Evolutionary conservation across 495 filamentous ascomycete genomes (phyloP), one percentile per base, ranked within the genome.

Genomic region (Aspergillus indologenus): DNA sequence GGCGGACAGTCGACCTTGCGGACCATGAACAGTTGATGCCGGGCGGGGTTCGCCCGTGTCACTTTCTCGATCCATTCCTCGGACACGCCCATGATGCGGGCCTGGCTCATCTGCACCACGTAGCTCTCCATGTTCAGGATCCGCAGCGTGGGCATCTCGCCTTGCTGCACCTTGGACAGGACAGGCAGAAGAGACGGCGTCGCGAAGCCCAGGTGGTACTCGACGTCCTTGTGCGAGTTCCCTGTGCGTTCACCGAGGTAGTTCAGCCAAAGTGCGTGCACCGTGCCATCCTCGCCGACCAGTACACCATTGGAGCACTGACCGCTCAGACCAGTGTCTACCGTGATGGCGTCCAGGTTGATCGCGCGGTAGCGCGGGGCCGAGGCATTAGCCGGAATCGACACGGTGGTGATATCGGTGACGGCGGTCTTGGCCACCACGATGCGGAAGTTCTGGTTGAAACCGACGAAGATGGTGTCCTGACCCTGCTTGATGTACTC

Each of bases 21-120:
- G 23, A 99, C 89, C 90, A 99, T 95, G 78, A 99, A 99, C 20
- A 99, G 83, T 72, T 98, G 94, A 70, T 99, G 94, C 53, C 89
- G 88, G 18, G 93, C 85, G 9, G 90, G 88, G 65, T 97, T 96
- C 54, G 91, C 89, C 53, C 83, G 71, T 34, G 92, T 86, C 21
- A 96, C 92, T 72, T 89, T 87, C 61, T 88, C 80, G 62, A 98
- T 96, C 95, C 94, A 97, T 51, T 95, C 88, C 65, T 97, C 92
- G 0, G 88, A 88, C 7, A 97, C 91, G 29, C 95, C 95, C 95
- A 99, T 98, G 59, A 97, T 91, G 23, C 92, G 87, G n/a, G 88
- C 94, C 75, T 98, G 94, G 58, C 86, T 90, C 94, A 99, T 98
- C 65, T 96, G 90, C 29, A 98, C 90, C 42, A 93, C 86, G 56